These are phyloP conservation scores for Exidia glandulosa DNA, from an alignment of 768 basidiomycete genomes.

Conservation along the genomic window DNA sequence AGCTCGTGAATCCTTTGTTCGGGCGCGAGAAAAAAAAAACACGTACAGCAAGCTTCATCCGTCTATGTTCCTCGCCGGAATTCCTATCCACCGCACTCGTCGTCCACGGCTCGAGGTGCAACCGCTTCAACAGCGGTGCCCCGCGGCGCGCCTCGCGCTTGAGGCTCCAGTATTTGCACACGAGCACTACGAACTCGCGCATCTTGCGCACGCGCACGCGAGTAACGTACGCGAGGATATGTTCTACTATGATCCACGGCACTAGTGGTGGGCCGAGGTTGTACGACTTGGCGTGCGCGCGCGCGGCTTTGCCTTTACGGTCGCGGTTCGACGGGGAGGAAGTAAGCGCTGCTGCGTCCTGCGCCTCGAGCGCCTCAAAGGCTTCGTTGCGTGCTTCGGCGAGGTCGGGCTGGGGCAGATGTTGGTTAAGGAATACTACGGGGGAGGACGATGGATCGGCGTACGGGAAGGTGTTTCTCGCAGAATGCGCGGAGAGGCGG, in stretches of 20 bases:
- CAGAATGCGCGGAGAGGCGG: conserved; percentile 72
- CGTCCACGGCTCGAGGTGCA: conserved; percentile 98
- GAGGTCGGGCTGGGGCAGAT: conserved; percentile 49
- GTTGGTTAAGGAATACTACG: conserved; percentile 30
- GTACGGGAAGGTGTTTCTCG: conserved; percentile 82
- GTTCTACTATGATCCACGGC: conserved; percentile 71
- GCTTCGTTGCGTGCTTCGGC: conserved; percentile 51
- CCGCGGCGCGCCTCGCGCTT: conserved; percentile 90
- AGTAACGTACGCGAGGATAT: conserved; percentile 62
- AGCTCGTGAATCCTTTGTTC: neutral
- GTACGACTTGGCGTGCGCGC: conserved; percentile 87
- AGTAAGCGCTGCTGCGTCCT: conserved; percentile 34
- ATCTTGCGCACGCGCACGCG: conserved; percentile 67
- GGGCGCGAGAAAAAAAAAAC: neutral
- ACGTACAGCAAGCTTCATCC: conserved; percentile 68
- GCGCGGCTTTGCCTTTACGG: conserved; percentile 58
- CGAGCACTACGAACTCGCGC: conserved; percentile 56
- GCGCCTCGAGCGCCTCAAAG: conserved; percentile 41
- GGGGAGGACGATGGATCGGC: conserved; percentile 15
- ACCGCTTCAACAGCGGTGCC: conserved; percentile 81
- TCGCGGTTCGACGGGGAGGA: conserved; percentile 21
- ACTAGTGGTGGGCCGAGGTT: conserved; percentile 88
- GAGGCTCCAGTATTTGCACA: conserved; percentile 94
- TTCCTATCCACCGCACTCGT: conserved; percentile 51
- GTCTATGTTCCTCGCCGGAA: conserved; percentile 74